Evolutionary conservation across 1,284 basidiomycete genomes (phyloP).

Genomic region (Trichosporon inkin): DNA sequence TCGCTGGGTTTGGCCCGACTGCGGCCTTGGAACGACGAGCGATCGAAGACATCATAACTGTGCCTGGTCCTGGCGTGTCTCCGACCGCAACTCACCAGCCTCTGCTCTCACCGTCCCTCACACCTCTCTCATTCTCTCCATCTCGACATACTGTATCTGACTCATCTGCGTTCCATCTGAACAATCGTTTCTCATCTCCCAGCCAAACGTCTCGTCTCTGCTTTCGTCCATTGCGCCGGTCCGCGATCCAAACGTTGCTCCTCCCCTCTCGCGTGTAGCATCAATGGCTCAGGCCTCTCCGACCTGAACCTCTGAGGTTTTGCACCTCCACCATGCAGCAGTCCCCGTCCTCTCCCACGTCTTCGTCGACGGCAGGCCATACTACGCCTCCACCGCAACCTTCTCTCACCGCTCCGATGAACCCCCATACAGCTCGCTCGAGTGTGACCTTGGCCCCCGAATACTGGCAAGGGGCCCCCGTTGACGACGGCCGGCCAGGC

Average conservation of each 20-base stretch:
- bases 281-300: conserved; percentile 1
- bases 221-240: neutral
- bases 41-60: conserved; percentile 8
- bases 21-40: neutral
- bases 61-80: conserved; percentile 7
- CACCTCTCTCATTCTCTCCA: neutral
- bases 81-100: neutral
- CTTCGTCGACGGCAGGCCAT: neutral
- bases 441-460: no score
- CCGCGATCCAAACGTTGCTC: neutral
- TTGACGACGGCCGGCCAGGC: neutral
- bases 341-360: neutral
- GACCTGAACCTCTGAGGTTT: conserved; percentile 5
- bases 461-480: no score
- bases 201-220: neutral
- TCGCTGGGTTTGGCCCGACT: no score
- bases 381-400: neutral
- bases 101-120: neutral
- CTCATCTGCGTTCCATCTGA: neutral
- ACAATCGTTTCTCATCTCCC: neutral
- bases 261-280: neutral
- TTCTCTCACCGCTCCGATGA: neutral
- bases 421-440: neutral
- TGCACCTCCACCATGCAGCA: conserved; percentile 2
- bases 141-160: neutral